Percentiles rank a stretch among this genome's conserved stretches.
Conservation (phyloP, 306 rosid species). For the Vigna hirtella region DNA sequence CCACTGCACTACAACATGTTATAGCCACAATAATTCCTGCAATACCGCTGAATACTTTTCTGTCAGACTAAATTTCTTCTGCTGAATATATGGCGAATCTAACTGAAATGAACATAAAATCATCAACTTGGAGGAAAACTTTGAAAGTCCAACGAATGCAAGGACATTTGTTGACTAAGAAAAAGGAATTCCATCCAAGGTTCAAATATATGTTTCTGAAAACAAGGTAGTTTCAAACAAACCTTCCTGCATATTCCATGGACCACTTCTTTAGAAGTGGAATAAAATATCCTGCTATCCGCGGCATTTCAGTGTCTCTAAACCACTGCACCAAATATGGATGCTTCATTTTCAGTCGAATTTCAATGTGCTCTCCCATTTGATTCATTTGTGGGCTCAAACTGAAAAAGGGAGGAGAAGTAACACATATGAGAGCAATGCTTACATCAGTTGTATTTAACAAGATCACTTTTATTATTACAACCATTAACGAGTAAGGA, state of each 20-base stretch:
- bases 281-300: conserved; percentile 57
- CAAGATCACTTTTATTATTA: not conserved
- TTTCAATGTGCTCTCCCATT: conserved; percentile 56
- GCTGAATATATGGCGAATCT: conserved; percentile 33
- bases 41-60: conserved; percentile 67
- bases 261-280: conserved; percentile 76
- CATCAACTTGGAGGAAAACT: conserved; percentile 33
- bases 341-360: conserved; percentile 53
- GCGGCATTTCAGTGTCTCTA: conserved; percentile 57
- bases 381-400: conserved; percentile 56
- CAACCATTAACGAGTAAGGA: conserved; percentile 18
- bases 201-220: conserved; percentile 35
- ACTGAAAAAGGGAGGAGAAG: conserved; percentile 57
- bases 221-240: conserved; percentile 48
- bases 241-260: conserved; percentile 84
- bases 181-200: conserved; percentile 15
- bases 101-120: conserved; percentile 16
- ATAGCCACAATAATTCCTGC: conserved; percentile 79
- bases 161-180: conserved; percentile 4
- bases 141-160: conserved; percentile 23
- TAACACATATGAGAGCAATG: conserved; percentile 33
- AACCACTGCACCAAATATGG: conserved; percentile 68
- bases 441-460: conserved; percentile 23
- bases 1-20: conserved; percentile 76
- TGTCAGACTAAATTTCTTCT: conserved; percentile 52